Evolutionary conservation across 805 yeast genomes (phyloP), one percentile per base, ranked within the genome.

Genomic region (Lipomyces spencermartinsiae): DNA sequence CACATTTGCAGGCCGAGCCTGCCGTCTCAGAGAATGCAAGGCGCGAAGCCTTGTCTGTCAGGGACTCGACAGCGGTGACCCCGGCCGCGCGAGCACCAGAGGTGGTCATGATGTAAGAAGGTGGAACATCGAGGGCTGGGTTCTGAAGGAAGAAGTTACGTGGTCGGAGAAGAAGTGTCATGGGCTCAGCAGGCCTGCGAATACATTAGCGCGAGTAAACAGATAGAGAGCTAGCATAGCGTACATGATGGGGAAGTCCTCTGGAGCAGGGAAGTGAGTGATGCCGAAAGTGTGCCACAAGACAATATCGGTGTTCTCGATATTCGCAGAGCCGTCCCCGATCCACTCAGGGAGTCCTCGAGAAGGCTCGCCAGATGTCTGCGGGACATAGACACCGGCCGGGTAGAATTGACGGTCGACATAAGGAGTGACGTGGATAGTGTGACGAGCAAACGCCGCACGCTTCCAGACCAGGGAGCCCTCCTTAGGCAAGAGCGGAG

Each of bases 211-310:
- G 56, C 35, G 29, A 14, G 29, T n/a, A 39, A n/a, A 12, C 53
- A 46, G 10, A 2, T 1, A 31, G 46, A 2, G 14, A 19, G 31
- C 6, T 35, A 25, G 22, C 9, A 12, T 10, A 49, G 29, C 69
- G 90, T 85, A 61, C 95, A 90, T 90, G 71, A 90, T 85, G 66
- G 95, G 95, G 89, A 90, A 90, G 79, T 90, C 96, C 81, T 90
- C 95, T 68, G 95, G 94, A 14, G 93, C 89, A 68, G 96, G 96
- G 86, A 90, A 88, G 78, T 90, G 96, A 43, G 94, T 87, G 73
- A 90, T 86, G 75, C 95, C 95, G 75, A 91, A 90, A 35, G 94
- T 90, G 79, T 90, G 93, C 87, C 87, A 91, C 74, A 88, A 80
- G 63, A 90, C 84, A 69, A 90, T 84, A 77, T 91, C 95, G 53